A percentile compares a stretch with the other conserved stretches of the same genome.
phyloP scores from a whole-genome alignment of 208 protist genomes.

The Herpetomonas samuelpessoai region DNA sequence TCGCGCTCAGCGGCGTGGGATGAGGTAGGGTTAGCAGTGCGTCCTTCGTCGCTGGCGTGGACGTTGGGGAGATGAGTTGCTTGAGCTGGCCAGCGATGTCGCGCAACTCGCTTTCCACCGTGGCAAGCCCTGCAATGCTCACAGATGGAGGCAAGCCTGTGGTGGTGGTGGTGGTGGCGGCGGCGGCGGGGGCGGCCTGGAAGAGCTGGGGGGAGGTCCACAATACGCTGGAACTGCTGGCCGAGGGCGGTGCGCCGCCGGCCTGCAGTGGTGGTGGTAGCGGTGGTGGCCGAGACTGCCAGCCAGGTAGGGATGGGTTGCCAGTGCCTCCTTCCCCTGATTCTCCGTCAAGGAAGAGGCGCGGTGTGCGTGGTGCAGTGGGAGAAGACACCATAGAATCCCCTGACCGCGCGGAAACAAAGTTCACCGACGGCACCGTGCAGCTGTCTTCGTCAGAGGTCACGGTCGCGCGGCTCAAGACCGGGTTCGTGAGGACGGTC shows the following conservation, averaged over 20 bases:
- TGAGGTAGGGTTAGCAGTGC: slow-evolving; percentile 5
- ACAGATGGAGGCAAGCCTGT: background rate
- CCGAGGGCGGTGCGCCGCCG: background rate
- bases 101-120: slow-evolving; percentile 11
- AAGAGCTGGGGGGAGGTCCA: slow-evolving; percentile 9
- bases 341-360: background rate
- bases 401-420: background rate
- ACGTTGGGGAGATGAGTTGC: background rate
- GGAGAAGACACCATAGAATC: background rate
- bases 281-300: slow-evolving; percentile 8
- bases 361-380: background rate
- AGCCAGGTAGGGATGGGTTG: background rate
- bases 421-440: background rate
- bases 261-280: background rate
- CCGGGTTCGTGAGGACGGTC: background rate
- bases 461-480: background rate
- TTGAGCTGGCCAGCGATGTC: slow-evolving; percentile 16
- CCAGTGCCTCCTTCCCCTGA: background rate
- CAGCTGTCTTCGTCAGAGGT: background rate
- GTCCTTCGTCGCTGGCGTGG: background rate
- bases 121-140: background rate
- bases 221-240: background rate
- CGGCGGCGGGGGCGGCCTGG: slow-evolving; percentile 12
- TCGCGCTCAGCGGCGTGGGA: background rate
- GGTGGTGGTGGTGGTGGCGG: slow-evolving; percentile 3